These are phyloP conservation scores for Babesia bigemina DNA, from an alignment of 169 alveolate species.

Conservation along the genomic window DNA sequence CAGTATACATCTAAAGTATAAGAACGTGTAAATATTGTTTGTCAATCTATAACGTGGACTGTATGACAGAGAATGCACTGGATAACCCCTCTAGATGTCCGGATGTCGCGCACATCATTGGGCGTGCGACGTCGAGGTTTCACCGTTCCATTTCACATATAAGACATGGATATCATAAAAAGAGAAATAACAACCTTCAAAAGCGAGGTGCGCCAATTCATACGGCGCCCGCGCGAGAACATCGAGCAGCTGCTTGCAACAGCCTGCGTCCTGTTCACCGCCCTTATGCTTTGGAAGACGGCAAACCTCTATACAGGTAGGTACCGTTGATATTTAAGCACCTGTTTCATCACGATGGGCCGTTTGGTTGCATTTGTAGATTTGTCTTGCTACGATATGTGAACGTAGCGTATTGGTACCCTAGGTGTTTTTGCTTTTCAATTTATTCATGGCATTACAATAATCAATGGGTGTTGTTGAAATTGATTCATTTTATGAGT, in stretches of 20 bases:
- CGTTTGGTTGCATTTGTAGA: background rate
- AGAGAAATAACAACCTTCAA: conserved; percentile 17
- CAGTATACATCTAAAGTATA: no score
- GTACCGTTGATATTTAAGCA: background rate
- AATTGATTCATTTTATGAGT: no score
- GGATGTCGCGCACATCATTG: no score
- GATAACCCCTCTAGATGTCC: no score
- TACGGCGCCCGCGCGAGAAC: conserved; percentile 54
- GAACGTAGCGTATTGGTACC: background rate
- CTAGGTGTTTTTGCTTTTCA: no score
- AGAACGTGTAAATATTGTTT: no score
- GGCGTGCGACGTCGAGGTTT: no score
- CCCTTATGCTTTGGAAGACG: conserved; percentile 66
- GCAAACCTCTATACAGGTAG: conserved; percentile 55
- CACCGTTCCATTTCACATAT: background rate
- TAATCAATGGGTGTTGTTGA: no score
- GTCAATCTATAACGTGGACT: no score
- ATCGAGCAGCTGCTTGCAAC: conserved; percentile 51
- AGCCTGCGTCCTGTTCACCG: conserved; percentile 54
- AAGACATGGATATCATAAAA: conserved; percentile 50
- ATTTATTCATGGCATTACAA: no score
- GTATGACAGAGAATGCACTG: no score
- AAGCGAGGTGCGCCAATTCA: conserved; percentile 42
- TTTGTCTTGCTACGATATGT: background rate
- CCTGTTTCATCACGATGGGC: no score